Base-by-base conservation (phyloP, 148 eudicot genomes). In the Rhododendron mucronatum region DNA sequence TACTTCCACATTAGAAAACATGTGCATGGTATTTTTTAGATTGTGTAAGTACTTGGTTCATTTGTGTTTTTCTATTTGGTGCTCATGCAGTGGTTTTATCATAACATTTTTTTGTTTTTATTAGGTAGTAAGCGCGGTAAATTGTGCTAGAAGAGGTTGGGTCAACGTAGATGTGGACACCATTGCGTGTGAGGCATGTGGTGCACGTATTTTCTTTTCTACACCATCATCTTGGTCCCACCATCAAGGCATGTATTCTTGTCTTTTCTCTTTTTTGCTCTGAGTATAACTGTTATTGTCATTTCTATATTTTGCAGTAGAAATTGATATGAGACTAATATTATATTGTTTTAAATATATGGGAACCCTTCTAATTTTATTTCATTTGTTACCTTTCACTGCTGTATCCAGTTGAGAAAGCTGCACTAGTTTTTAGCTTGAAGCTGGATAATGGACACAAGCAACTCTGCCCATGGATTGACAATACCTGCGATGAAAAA, bases 141-240 rank as follows among this genome's bases (percentile, higher is more conserved):
- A 89, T 76, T 97, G 99, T 93, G 98, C 99, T 69, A 90, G 95
- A 87, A 93, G 96, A 90, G 99, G 99, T 83, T 97, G 99, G 99
- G 82, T 95, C 83, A 97, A 95, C 89, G 91, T 94, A 53, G 98
- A 95, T 88, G 82, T 89, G 85, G 99, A 95, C 83, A 95, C 93
- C 78, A 91, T 97, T 87, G 95, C 95, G 20, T 97, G 99, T 88
- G 95, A 93, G 88, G 84, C 92, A 55, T 97, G 99, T 87, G 94
- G 92, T 41, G 88, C 98, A 12, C 99, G 98, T 75, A 91, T 95
- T 77, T 91, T 93, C 85, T 95, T 95, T 86, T 90, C 96, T 86
- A 94, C 96, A 85, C 98, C 98, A 71, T 89, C 96, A 80, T 89
- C 95, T 88, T 95, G 98, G 98, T 78, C 88, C 84, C 93, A 89